Base-by-base conservation (phyloP, 805 yeast species). In the Yamadazyma endophytica region DNA sequence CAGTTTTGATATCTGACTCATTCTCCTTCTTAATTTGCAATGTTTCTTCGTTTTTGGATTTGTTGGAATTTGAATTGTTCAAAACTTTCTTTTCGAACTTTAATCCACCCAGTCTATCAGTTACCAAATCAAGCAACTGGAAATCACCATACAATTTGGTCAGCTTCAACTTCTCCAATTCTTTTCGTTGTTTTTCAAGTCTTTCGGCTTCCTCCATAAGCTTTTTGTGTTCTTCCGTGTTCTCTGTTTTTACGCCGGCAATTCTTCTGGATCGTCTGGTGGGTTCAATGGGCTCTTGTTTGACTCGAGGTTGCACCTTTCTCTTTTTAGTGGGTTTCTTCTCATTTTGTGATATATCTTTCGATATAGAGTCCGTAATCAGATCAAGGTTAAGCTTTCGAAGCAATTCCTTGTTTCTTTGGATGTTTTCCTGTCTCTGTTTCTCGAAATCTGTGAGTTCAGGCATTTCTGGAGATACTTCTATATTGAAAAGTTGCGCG, bases 211-310 rank as follows among this genome's bases (percentile, higher is more conserved):
- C 64, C 27, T 50, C 64, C 32, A 56, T 66, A 13, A 56, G 37
- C 35, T 58, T 64, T 18, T 49, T 49, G 30, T 48, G 54, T 30
- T 61, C 66, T 25, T 58, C 66, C 5, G 71, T 62, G 30, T 70
- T 74, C 36, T 79, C 89, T 32, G 70, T 52, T 37, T 74, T 66
- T 1, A 77, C 70, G 2, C 96, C 96, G 4, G 86, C 85, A 15
- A 89, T 49, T 42, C 97, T 66, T 29, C 87, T 68, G 0, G 96
- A 87, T 39, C 88, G 70, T 50, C 96, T 68, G 1, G 79, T 65
- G 0, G 95, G 94, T 11, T 65, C 49, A 2, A 38, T 33, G 13
- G 44, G 35, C 20, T 54, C 48, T 31, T 47, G 55, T 22, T 46
- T 50, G 9, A 40, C 46, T 9, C 35, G 40, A 9, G 54, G 58